These are phyloP conservation scores for Penicillium expansum DNA, from an alignment of 2,329 filamentous ascomycete genomes.

Conservation along the genomic window DNA sequence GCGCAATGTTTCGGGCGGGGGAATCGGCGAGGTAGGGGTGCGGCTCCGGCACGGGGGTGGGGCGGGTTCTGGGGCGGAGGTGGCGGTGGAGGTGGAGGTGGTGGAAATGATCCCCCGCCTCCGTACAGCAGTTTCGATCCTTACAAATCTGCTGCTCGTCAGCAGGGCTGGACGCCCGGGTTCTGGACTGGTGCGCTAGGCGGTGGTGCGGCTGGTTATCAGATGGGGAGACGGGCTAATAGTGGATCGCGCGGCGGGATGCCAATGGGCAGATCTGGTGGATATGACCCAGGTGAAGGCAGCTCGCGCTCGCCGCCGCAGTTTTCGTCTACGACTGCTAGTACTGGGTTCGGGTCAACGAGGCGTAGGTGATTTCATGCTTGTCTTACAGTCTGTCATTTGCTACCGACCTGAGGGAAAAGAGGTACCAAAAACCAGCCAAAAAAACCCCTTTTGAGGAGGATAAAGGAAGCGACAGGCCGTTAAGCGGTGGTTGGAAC, in stretches of 20 bases:
- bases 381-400: background rate
- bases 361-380: slow-evolving; percentile 34
- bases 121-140: slow-evolving; percentile 38
- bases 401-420: background rate
- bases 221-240: slow-evolving; percentile 33
- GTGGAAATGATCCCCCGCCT: slow-evolving; percentile 36
- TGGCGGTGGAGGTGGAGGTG: slow-evolving; percentile 35
- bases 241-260: slow-evolving; percentile 15
- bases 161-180: slow-evolving; percentile 44
- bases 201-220: slow-evolving; percentile 45
- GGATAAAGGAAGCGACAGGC: background rate
- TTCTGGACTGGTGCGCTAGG: slow-evolving; percentile 48
- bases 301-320: slow-evolving; percentile 35
- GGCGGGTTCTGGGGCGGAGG: slow-evolving; percentile 37
- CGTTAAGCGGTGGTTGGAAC: background rate
- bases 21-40: slow-evolving; percentile 21
- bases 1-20: slow-evolving; percentile 26
- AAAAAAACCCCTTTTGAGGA: background rate
- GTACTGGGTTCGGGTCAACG: slow-evolving; percentile 49
- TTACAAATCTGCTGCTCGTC: slow-evolving; percentile 12
- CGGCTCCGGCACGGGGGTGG: slow-evolving; percentile 15
- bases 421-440: background rate
- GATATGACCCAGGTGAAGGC: slow-evolving; percentile 33
- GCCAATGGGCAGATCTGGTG: slow-evolving; percentile 12
- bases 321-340: slow-evolving; percentile 34